Base-by-base conservation (phyloP, 192 early-diverging fungal genomes). In the Lobosporangium transversale region DNA sequence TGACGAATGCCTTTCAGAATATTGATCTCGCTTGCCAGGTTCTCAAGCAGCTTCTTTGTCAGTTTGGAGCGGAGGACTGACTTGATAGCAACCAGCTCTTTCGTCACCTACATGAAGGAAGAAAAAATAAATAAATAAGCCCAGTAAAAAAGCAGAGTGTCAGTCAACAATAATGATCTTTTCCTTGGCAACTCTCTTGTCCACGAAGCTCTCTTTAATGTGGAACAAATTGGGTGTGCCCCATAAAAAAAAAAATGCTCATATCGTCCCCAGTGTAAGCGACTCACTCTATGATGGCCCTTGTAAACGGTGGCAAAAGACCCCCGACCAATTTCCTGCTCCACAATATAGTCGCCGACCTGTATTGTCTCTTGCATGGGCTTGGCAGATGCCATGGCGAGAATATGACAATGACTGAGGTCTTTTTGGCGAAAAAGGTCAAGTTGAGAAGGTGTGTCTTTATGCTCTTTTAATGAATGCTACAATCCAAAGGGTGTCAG, bases 231-330 rank as follows among this genome's bases (percentile, higher is more conserved):
- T 47, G 44, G 27, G 7, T 32, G 52, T 8, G 52, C 23, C 20
- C 31, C 18, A 50, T 9, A 18, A 32, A 15, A 9, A n/a, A n/a
- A n/a, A n/a, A n/a, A n/a, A n/a, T n/a, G n/a, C n/a, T n/a, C n/a
- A n/a, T n/a, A n/a, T n/a, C n/a, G n/a, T n/a, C n/a, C n/a, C n/a
- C n/a, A n/a, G n/a, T n/a, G n/a, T n/a, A n/a, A n/a, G n/a, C n/a
- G 37, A 51, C 53, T 61, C 84, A 85, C 89, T 89, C 86, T 93
- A 66, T 92, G 87, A 24, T 88, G 61, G 14, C 89, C 93, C 53
- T 87, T 88, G 80, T 92, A 98, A 8, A 99, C 97, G 6, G 91
- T 96, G 42, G 97, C 97, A 86, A 98, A 99, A 3, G 95, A 97
- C 9, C 97, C 97, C 21, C 91, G 89, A 35, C 97, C 97, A 54